These are phyloP conservation scores for Pelargonium citronellum DNA, from an alignment of 441 rosid species.

Conservation along the genomic window DNA sequence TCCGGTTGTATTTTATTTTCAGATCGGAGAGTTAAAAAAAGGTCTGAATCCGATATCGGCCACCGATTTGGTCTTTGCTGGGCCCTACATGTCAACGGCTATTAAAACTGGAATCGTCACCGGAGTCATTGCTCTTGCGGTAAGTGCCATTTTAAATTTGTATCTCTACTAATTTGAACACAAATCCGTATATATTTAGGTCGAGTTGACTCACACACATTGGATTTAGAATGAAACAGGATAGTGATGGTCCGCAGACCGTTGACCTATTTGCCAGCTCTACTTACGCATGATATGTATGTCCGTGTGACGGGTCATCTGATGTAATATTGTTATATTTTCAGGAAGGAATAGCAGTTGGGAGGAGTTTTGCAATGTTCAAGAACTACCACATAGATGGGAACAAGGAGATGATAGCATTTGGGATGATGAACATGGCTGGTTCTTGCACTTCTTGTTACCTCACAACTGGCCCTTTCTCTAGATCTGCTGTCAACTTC, in stretches of 20 bases:
- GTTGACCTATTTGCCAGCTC: too few species aligned
- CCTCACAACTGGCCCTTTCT: constrained; percentile 75
- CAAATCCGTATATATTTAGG: too few species aligned
- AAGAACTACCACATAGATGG: constrained; percentile 60
- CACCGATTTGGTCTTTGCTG: constrained; percentile 54
- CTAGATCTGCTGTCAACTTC: constrained; percentile 89
- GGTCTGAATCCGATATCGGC: constrained; percentile 77
- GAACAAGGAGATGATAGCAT: constrained; percentile 60
- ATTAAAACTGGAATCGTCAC: constrained; percentile 77
- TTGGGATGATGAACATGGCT: constrained; percentile 56
- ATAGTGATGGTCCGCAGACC: too few species aligned
- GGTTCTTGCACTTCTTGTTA: constrained; percentile 59
- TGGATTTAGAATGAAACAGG: too few species aligned
- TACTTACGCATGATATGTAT: too few species aligned
- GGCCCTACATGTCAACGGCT: constrained; percentile 55
- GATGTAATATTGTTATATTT: not conserved
- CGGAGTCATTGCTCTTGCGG: constrained; percentile 89
- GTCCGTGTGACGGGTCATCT: not conserved
- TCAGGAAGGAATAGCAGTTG: constrained; percentile 45
- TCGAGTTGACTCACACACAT: too few species aligned
- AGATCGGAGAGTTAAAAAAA: constrained; percentile 82
- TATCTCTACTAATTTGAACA: too few species aligned
- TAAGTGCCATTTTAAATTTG: constrained; percentile 25
- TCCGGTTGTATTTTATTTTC: constrained; percentile 13
- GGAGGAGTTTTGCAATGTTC: constrained; percentile 56